These are phyloP conservation scores for Phytophthora sojae DNA, from an alignment of 352 stramenopile genomes.

Conservation along the genomic window DNA sequence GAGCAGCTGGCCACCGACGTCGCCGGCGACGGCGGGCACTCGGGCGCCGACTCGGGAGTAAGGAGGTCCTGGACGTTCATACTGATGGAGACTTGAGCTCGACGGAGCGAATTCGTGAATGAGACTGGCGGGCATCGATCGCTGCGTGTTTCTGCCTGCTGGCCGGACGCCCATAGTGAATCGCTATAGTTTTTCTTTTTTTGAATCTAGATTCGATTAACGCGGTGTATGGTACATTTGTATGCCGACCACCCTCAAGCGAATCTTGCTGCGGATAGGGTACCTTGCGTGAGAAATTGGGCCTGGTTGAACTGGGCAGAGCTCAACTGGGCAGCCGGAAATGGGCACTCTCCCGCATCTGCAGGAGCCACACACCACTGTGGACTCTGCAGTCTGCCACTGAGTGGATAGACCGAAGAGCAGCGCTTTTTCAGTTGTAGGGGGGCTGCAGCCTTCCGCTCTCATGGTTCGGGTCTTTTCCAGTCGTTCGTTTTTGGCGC, in stretches of 20 bases:
- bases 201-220: constrained; percentile 48
- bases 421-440: not conserved
- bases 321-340: not conserved
- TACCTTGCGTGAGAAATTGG: not conserved
- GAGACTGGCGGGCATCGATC: constrained; percentile 25
- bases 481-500: not conserved
- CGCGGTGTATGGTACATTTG: not conserved
- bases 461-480: not conserved
- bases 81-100: constrained; percentile 10
- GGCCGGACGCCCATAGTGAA: constrained; percentile 43
- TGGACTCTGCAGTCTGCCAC: not conserved
- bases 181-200: constrained; percentile 70
- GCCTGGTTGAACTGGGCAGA: not conserved
- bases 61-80: constrained; percentile 68
- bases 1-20: constrained; percentile 48
- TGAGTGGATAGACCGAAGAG: not conserved
- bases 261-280: not conserved
- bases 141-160: constrained; percentile 17
- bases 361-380: not conserved
- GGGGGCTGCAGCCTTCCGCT: not conserved
- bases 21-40: constrained; percentile 48
- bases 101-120: constrained; percentile 41
- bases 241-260: not conserved
- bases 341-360: not conserved
- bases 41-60: constrained; percentile 11